Evolutionary conservation across 257 asterid genomes (phyloP).

Genomic region (Mentha longifolia): DNA sequence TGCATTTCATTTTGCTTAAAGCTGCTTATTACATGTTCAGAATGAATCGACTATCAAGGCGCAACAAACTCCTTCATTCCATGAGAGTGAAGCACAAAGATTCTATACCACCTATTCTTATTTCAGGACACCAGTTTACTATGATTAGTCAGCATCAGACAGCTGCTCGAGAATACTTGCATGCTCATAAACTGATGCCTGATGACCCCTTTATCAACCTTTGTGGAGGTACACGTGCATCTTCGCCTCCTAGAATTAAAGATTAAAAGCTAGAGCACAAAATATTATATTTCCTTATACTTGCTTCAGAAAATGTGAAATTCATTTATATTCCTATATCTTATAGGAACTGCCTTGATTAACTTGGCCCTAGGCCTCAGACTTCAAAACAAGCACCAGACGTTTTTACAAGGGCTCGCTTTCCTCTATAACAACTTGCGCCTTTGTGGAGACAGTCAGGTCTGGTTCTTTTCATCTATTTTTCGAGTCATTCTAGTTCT

Average conservation of each 20-base stretch:
- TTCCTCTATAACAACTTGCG: conserved; percentile 65
- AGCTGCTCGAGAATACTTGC: conserved; percentile 81
- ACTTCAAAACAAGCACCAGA: conserved; percentile 85
- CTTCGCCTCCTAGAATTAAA: conserved; percentile 13
- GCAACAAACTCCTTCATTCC: conserved; percentile 64
- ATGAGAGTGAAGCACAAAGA: conserved; percentile 68
- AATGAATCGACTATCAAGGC: conserved; percentile 47
- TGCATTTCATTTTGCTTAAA: conserved; percentile 20
- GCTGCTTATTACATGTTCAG: conserved; percentile 40
- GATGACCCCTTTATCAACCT: conserved; percentile 79
- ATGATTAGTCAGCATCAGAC: conserved; percentile 77
- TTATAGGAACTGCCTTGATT: conserved; percentile 72
- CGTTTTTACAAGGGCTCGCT: conserved; percentile 75
- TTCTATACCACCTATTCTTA: conserved; percentile 70
- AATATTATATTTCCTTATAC: conserved; percentile 7
- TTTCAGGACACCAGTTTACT: conserved; percentile 78
- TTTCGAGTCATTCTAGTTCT: neutral
- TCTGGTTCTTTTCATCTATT: conserved; percentile 25
- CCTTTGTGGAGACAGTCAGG: conserved; percentile 70
- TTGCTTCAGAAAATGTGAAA: neutral
- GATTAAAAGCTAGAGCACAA: neutral
- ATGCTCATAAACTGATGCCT: conserved; percentile 77
- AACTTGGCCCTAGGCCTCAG: conserved; percentile 79
- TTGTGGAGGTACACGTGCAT: conserved; percentile 59
- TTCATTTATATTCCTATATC: neutral